A percentile compares a stretch with the other conserved stretches of the same genome.
Evolutionary conservation across 2,329 filamentous ascomycete genomes (phyloP).

Genomic region (Sarocladiaceae sp.): DNA sequence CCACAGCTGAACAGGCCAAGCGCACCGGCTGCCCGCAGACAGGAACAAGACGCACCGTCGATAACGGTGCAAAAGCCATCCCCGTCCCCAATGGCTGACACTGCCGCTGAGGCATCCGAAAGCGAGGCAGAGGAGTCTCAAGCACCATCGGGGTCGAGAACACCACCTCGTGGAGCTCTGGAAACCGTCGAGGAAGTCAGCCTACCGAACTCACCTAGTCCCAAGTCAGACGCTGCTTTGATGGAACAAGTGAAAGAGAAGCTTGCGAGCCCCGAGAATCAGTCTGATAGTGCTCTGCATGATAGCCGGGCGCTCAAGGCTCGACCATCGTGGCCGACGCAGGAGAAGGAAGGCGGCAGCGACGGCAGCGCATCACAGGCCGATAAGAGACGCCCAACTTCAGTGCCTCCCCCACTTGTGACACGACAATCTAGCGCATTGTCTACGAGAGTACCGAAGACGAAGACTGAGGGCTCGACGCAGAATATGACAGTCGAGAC

Average conservation of each 20-base stretch:
- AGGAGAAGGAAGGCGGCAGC: constrained; percentile 50
- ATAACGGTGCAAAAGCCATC: constrained; percentile 48
- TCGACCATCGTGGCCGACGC: constrained; percentile 34
- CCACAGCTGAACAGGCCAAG: constrained; percentile 46
- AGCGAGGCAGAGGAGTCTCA: constrained; percentile 47
- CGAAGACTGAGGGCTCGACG: constrained; percentile 69
- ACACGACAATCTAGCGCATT: constrained; percentile 59
- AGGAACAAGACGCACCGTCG: constrained; percentile 42
- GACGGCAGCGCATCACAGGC: constrained; percentile 53
- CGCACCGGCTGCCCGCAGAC: constrained; percentile 36
- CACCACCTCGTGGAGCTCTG: constrained; percentile 57
- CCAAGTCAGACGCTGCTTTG: constrained; percentile 34
- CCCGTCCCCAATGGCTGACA: constrained; percentile 36
- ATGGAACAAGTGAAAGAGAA: constrained; percentile 48
- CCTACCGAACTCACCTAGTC: constrained; percentile 62
- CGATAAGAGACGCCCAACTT: constrained; percentile 35
- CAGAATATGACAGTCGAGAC: constrained; percentile 97
- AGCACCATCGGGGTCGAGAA: constrained; percentile 46
- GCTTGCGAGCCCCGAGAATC: constrained; percentile 33
- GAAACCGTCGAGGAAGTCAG: constrained; percentile 92
- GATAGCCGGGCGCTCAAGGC: constrained; percentile 38
- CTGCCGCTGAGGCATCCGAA: constrained; percentile 35
- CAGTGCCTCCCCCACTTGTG: constrained; percentile 45
- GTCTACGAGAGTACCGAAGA: constrained; percentile 61
- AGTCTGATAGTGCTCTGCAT: constrained; percentile 33